Base-by-base conservation (phyloP, 768 basidiomycete species). In the Collybia mongolica region DNA sequence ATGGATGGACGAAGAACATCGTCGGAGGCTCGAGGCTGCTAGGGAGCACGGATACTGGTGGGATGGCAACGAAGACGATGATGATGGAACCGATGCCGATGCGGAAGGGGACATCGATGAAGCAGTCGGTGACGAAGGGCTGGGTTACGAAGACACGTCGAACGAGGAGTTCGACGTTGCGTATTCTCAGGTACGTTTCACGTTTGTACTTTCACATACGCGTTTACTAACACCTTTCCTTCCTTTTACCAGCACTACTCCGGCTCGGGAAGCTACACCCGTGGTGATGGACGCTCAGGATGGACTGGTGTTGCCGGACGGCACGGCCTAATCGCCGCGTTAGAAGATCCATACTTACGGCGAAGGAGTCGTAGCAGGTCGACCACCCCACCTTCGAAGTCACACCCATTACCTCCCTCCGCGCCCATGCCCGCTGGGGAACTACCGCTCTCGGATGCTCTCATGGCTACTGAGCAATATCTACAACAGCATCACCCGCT, bases 111-210 rank as follows among this genome's bases (percentile, higher is more conserved):
- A 55, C 24, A 41, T 29, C 36, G 46, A 9, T 42, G 35, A 18
- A 12, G 47, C 20, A 8, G 43, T 54, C 18, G 57, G 53, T 14
- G 52, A 55, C 3, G 55, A 56, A 11, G 52, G 48, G 18, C 61
- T 66, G 60, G 67, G 67, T 7, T 70, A 66, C 40, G 61, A 61
- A 18, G 51, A 56, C 46, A 58, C 51, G 4, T 26, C 37, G 38
- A 18, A 32, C 19, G 28, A 20, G 15, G 53, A 60, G 23, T 65
- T 63, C 35, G 55, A 60, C 45, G 54, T 54, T 32, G 57, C 54
- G 23, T 66, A 60, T 41, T 20, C 60, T 19, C 58, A 63, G 57
- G 67, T 70, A 36, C 37, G 56, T 59, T n/a, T 11, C 40, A 41
- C 47, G 51, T 48, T 39, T n/a, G n/a, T n/a, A n/a, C 4, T 6